Conservation (phyloP, 2,329 filamentous ascomycete genomes). For the Cryoendolithus antarcticus region DNA sequence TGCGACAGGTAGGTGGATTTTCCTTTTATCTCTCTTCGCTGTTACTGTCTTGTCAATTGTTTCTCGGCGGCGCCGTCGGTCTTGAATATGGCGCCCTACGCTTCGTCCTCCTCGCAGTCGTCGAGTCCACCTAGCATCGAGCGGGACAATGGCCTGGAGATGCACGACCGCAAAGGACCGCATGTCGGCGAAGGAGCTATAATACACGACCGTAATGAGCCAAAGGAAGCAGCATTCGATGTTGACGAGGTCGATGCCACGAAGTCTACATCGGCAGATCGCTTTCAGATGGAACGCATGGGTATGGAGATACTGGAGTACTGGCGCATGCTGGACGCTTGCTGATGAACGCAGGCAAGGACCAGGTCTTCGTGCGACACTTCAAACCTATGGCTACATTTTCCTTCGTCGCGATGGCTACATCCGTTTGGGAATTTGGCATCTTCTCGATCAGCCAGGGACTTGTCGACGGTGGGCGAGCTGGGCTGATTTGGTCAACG, state of each 20-base stretch:
- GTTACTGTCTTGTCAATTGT: background rate
- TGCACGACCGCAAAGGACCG: constrained; percentile 1
- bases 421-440: constrained; percentile 10
- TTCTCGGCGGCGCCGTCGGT: background rate
- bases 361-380: constrained; percentile 10
- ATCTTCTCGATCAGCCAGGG: constrained; percentile 9
- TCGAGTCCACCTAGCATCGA: background rate
- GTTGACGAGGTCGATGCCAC: background rate
- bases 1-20: background rate
- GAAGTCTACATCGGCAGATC: background rate
- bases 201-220: background rate
- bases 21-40: background rate
- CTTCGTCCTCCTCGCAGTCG: background rate
- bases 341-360: constrained; percentile 7
- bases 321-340: constrained; percentile 7
- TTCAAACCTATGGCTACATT: constrained; percentile 11
- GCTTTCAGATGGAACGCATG: constrained; percentile 2
- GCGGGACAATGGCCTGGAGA: background rate
- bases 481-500: constrained; percentile 16
- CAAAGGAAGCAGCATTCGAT: background rate
- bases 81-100: background rate
- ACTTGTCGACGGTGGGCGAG: constrained; percentile 15
- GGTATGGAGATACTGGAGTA: constrained; percentile 2
- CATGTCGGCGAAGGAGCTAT: background rate
- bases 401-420: constrained; percentile 9